Base-by-base conservation (phyloP, 345 rosid species). In the Lumnitzera racemosa region DNA sequence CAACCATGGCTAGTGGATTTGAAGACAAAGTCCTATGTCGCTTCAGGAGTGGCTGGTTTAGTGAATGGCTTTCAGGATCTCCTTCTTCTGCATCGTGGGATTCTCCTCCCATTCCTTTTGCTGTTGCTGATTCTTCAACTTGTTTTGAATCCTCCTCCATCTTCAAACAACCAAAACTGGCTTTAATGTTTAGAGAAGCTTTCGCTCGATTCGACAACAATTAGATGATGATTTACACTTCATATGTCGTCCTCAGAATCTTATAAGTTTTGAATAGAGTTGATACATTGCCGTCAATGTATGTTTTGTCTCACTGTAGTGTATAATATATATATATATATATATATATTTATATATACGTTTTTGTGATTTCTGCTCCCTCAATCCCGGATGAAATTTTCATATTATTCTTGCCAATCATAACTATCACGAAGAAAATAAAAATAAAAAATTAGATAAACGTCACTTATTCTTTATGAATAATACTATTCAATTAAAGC, bases 1-100 rank as follows among this genome's bases (percentile, higher is more conserved):
- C 96, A 49, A 89, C 89, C 66, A 85, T 62, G 71, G 98, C 98
- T 4, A 85, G 78, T 46, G 94, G 94, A 49, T 41, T 87, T 13
- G 96, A 83, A 63, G 96, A 89, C 24, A 87, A 78, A 2, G 96
- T 82, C 67, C 83, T 79, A 67, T 66, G 71, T 69, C 88, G 78
- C 72, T 85, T 89, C 70, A 92, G 85, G 52, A 89, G 94, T 56
- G 96, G 94, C 66, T 81, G 83, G 14, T 67, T 70, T 14, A 81
- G 65, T 15, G 88, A 53, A 63, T 78, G 80, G 79, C 71, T 85
- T 67, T 82, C 98, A 54, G 83, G 85, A 72, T 84, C 95, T 74
- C 74, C 62, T 68, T 66, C 81, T 71, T 66, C 81, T 71, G 75
- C 86, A 72, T 64, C 87, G n/a, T 46, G 74, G 49, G 46, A 61